Base-by-base conservation (phyloP, 2,329 filamentous ascomycete genomes). In the Alternaria gaisen region DNA sequence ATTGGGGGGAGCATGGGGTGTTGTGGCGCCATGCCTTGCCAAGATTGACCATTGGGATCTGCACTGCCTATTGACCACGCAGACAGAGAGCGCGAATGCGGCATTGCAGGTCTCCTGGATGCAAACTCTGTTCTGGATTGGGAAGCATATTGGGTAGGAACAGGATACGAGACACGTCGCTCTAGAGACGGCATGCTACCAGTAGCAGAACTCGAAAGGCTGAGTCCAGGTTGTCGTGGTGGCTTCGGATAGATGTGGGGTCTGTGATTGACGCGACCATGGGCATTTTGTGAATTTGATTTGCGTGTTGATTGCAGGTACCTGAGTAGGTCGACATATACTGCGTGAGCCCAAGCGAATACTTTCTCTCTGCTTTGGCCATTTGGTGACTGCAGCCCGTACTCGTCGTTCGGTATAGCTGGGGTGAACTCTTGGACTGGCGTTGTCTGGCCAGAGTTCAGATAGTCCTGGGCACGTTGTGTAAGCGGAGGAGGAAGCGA, bases 181-280 rank as follows among this genome's bases (percentile, higher is more conserved):
- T 73, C 76, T 3, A 77, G 72, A 0, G 78, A 71, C 63, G 78
- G 80, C 53, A 61, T 61, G 20, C 18, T 57, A 18, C 41, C 51
- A 42, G 36, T 64, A 24, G 75, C 68, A 22, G 79, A 75, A 22
- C 60, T 67, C 22, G 81, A 82, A 56, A 85, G 83, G 65, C 84
- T 83, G 16, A 84, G 80, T 14, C 81, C 81, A 28, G 86, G 85
- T 66, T 87, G 84, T 46, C 84, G 83, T 18, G 87, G 87, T 30
- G 87, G 87, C 67, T 85, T 87, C 0, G 87, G 87, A 58, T 86
- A 89, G 52, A 89, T 88, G 60, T 82, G 84, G 3, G 86, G 86
- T 67, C 86, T 84, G 43, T 81, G 69, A 24, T 80, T 63, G 40
- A 82, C 81, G 22, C 80, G 78, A 24, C 79, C 79, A 56, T 81